Evolutionary conservation across 306 rosid genomes (phyloP).

Genomic region (Chamaecrista fasciculata): DNA sequence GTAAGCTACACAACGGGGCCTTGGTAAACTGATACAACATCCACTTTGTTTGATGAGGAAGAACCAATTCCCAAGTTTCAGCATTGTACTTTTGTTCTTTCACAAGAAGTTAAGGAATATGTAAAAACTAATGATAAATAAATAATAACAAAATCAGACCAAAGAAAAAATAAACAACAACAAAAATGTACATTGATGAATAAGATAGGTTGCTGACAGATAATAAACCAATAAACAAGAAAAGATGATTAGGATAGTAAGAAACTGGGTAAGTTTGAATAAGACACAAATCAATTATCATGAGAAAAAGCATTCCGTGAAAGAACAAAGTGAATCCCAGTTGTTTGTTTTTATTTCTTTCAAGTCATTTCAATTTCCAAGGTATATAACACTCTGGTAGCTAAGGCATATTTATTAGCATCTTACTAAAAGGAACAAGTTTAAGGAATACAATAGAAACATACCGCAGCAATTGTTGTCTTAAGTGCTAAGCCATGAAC

Average conservation of each 20-base stretch:
- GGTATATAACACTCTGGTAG: no score
- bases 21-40: background rate
- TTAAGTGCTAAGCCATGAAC: conserved; percentile 90
- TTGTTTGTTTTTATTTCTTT: background rate
- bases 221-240: background rate
- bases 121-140: no score
- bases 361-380: no score
- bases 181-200: no score
- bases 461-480: conserved; percentile 94
- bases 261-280: no score
- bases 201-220: background rate
- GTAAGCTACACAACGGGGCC: background rate
- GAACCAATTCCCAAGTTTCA: background rate
- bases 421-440: conserved; percentile 5
- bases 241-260: background rate
- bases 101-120: background rate
- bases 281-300: no score
- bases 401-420: background rate
- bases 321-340: background rate
- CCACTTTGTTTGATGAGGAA: background rate
- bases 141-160: background rate
- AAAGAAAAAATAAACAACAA: no score
- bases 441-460: conserved; percentile 29
- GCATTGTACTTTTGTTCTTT: background rate
- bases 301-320: no score